phyloP scores from a whole-genome alignment of 2,329 filamentous ascomycete species.

The Cercospora brassicicola region DNA sequence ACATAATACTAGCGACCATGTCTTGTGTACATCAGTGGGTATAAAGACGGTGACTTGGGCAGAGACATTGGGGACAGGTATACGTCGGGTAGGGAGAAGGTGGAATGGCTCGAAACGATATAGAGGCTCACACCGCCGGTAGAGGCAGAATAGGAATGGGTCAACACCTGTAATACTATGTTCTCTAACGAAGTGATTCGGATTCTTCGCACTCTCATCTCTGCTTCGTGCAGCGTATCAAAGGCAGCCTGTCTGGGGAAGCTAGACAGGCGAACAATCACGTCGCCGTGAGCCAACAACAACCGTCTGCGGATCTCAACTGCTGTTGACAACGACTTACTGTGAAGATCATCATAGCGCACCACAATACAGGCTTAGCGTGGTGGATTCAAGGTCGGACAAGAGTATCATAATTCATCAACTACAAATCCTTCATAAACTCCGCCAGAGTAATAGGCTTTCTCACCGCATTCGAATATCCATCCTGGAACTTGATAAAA shows the following conservation, averaged over 20 bases:
- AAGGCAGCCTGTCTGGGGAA: neutral
- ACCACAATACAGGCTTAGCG: neutral
- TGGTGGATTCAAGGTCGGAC: neutral
- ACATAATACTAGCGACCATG: neutral
- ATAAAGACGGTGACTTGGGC: neutral
- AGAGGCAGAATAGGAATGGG: no score
- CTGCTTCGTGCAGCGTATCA: neutral
- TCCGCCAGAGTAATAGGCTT: conserved; percentile 82
- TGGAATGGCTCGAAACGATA: neutral
- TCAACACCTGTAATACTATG: neutral
- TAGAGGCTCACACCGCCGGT: neutral
- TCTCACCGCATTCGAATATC: conserved; percentile 85
- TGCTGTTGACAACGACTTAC: neutral
- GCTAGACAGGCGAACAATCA: neutral
- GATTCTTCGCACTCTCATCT: neutral
- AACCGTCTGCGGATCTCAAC: neutral
- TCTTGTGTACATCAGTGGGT: neutral
- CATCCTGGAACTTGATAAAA: conserved; percentile 89
- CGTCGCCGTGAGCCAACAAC: no score
- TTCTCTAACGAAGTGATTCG: neutral
- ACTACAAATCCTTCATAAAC: conserved; percentile 63
- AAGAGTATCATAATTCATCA: neutral
- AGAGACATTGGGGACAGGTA: neutral
- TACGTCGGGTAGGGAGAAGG: neutral
- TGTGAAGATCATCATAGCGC: neutral